A percentile compares a stretch with the other conserved stretches of the same genome.
These are phyloP conservation scores for Domatiomyces globalis DNA, from an alignment of 2,329 filamentous ascomycete genomes.

Conservation along the genomic window DNA sequence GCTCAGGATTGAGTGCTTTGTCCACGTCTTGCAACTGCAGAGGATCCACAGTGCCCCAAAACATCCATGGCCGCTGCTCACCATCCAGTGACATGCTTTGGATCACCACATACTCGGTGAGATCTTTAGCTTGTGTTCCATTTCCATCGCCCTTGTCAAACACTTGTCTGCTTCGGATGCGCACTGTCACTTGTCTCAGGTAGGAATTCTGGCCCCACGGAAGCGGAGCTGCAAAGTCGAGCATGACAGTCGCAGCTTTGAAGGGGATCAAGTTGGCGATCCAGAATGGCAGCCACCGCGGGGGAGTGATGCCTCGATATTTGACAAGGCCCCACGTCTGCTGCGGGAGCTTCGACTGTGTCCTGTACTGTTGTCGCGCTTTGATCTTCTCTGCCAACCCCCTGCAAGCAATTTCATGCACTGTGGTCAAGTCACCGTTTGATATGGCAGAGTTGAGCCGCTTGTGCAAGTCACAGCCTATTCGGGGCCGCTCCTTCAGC, in stretches of 20 bases:
- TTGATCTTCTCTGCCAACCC: slow-evolving; percentile 25
- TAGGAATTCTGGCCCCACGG: slow-evolving; percentile 27
- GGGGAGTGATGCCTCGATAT: slow-evolving; percentile 22
- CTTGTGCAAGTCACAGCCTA: slow-evolving; percentile 24
- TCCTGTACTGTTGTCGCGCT: neutral
- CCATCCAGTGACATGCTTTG: slow-evolving; percentile 32
- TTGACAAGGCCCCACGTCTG: slow-evolving; percentile 5
- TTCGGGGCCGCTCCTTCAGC: neutral
- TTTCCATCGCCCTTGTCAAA: slow-evolving; percentile 17
- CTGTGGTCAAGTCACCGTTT: slow-evolving; percentile 22
- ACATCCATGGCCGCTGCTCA: slow-evolving; percentile 32
- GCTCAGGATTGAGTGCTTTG: slow-evolving; percentile 5
- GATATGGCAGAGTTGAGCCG: slow-evolving; percentile 36
- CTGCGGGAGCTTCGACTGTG: neutral
- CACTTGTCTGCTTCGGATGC: slow-evolving; percentile 27
- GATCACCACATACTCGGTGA: slow-evolving; percentile 37
- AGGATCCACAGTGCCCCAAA: slow-evolving; percentile 31
- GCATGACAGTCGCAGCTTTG: slow-evolving; percentile 26
- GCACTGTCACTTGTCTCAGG: slow-evolving; percentile 27
- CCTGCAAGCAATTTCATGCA: slow-evolving; percentile 27
- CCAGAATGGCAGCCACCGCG: slow-evolving; percentile 12
- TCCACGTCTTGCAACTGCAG: slow-evolving; percentile 9
- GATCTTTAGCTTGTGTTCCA: neutral
- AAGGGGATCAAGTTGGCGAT: slow-evolving; percentile 24
- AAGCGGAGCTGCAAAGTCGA: slow-evolving; percentile 30